Conservation (phyloP, 1,284 basidiomycete genomes). For the Rhizopogon hawkerae region DNA sequence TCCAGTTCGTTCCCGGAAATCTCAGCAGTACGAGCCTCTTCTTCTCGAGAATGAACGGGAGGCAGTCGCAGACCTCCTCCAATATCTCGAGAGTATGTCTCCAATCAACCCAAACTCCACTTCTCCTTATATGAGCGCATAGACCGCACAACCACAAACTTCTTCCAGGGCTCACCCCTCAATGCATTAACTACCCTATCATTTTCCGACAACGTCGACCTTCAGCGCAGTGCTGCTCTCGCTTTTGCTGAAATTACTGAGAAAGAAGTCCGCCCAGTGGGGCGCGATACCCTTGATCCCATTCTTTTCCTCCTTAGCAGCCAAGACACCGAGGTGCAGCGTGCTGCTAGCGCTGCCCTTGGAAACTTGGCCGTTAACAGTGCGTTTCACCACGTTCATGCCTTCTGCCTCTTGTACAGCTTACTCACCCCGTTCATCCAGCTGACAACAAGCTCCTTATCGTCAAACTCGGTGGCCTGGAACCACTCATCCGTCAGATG, state of each 20-base stretch:
- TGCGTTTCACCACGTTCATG: constrained; percentile 36
- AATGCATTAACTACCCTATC: constrained; percentile 93
- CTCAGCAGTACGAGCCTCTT: constrained; percentile 87
- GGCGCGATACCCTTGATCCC: constrained; percentile 95
- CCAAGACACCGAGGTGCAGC: constrained; percentile 98
- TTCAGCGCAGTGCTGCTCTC: constrained; percentile 95
- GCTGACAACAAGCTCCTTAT: constrained; percentile 99
- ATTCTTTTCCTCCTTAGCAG: constrained; percentile 96
- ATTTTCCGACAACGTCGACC: constrained; percentile 98
- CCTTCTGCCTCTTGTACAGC: constrained; percentile 14
- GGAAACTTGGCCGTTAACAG: constrained; percentile 98
- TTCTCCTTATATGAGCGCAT: constrained; percentile 14
- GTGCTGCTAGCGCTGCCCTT: constrained; percentile 96
- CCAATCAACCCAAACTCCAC: not conserved
- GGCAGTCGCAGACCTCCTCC: constrained; percentile 94
- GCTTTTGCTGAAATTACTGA: constrained; percentile 99
- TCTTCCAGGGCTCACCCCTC: constrained; percentile 89
- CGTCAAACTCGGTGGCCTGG: constrained; percentile 94
- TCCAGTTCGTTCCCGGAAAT: constrained; percentile 66
- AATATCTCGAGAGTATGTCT: constrained; percentile 91
- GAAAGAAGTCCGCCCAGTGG: constrained; percentile 97
- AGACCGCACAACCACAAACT: constrained; percentile 96
- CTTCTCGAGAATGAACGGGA: constrained; percentile 97
- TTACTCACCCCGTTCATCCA: constrained; percentile 28
- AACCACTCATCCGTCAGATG: constrained; percentile 99